Base-by-base conservation (phyloP, 2,329 filamentous ascomycete species). In the Elsinoe necatrix region DNA sequence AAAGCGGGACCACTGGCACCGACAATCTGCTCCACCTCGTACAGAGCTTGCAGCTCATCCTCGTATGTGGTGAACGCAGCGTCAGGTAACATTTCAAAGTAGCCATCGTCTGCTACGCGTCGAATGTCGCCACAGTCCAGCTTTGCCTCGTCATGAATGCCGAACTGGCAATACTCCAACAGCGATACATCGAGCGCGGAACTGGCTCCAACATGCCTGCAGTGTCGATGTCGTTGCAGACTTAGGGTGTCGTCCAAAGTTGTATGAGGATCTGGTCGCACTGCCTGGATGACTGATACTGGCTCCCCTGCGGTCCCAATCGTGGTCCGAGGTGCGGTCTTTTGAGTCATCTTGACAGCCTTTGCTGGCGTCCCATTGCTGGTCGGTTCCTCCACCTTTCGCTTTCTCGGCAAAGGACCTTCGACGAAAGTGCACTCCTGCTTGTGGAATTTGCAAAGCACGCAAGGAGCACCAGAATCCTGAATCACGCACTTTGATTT, bases 121-220 rank as follows among this genome's bases (percentile, higher is more conserved):
- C 88, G 80, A 58, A 92, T 78, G 23, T 71, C 75, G 58, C 75
- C 76, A 58, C 78, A 71, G 37, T 86, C 80, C 57, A 89, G 77
- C 20, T 86, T 80, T 66, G 85, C 90, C 72, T 92, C 87, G 74
- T 91, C 87, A 67, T 87, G 85, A 27, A 84, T 84, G 71, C 92
- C 86, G 69, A 91, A 91, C 4, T 83, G 79, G 20, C 87, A 90
- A 20, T 92, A 77, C 64, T 88, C 87, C 71, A 92, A 88, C 56
- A 93, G 77, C n/a, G 85, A 85, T 14, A 87, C 86, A 68, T 93
- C 88, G 67, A 91, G 89, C 64, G 90, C 86, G 52, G 87, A 90
- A 52, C 87, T 92, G 58, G 86, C 82, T 23, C 88, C 88, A 63
- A 93, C 88, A 67, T 92, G 89, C 71, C 89, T 86, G 72, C 86